Conservation (phyloP, 2,329 filamentous ascomycete genomes). For the Paraconiothyrium sp. region DNA sequence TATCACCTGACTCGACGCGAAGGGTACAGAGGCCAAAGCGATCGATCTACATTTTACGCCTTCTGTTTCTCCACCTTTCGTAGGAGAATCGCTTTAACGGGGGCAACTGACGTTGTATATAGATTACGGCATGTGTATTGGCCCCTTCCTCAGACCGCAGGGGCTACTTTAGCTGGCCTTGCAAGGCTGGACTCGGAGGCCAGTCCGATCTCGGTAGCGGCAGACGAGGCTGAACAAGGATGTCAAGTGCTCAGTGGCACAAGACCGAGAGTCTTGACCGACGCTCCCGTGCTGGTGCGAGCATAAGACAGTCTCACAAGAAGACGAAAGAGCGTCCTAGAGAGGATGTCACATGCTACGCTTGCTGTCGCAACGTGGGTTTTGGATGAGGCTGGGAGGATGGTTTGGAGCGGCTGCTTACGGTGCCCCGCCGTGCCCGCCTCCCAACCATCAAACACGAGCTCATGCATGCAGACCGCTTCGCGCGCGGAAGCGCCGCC, state of each 20-base stretch:
- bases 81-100: background rate
- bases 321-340: constrained; percentile 2
- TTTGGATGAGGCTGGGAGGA: constrained; percentile 16
- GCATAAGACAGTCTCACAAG: constrained; percentile 21
- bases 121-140: background rate
- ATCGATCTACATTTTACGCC: background rate
- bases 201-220: constrained; percentile 20
- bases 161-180: constrained; percentile 1
- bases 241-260: constrained; percentile 18
- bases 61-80: background rate
- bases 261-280: constrained; percentile 24
- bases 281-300: constrained; percentile 26
- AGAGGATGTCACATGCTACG: constrained; percentile 12
- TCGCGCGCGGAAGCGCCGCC: constrained; percentile 16
- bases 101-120: background rate
- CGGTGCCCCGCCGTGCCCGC: constrained; percentile 1
- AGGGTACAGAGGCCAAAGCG: background rate
- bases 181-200: constrained; percentile 5
- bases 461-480: constrained; percentile 1
- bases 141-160: constrained; percentile 9
- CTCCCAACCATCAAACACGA: constrained; percentile 12
- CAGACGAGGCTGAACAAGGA: constrained; percentile 8
- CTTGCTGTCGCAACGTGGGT: constrained; percentile 3
- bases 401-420: constrained; percentile 6
- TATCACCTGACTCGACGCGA: background rate